Evolutionary conservation across 108 stramenopile species (phyloP), one percentile per base, ranked within the genome.

Genomic region (Asterionellopsis glacialis): DNA sequence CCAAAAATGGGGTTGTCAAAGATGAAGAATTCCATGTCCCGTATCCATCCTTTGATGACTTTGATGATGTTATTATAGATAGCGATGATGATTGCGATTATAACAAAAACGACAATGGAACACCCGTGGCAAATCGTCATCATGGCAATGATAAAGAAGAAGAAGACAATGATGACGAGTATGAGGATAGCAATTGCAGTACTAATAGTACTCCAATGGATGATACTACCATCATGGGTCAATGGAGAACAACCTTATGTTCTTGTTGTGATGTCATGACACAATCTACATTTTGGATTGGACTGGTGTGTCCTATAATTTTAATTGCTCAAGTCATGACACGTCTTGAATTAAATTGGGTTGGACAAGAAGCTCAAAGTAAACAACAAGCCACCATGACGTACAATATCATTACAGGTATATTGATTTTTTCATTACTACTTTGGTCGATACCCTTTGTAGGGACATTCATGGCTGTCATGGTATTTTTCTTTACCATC

Each of bases 281-380:
- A 25, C 83, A 80, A 60, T 65, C 83, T 22, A 78, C 83, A 23
- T 80, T 80, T 69, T 80, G 79, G 79, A 77, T 75, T 70, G 76
- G 59, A 12, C 44, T 69, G 14, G 75, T 61, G 45, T 79, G 71
- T 26, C 53, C 68, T 12, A 80, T 75, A 4, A 63, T 85, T 3
- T 45, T 81, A 12, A 55, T 79, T 40, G 84, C 77, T 11, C 84
- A 85, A 53, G 71, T 85, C 18, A 49, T 78, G 51, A 70, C 70
- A n/a, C 64, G 84, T 15, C 38, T 85, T 24, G 39, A 58, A 22
- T 52, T 85, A 51, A 82, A 65, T 19, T 84, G 79, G 83, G 61
- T 65, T 28, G 83, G 77, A n/a, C 33, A 33, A 33, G 47, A 19
- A 39, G 28, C 26, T 25, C 9, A 38, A 21, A 33, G 58, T 22